Base-by-base conservation (phyloP, 2,329 filamentous ascomycete species). In the Aspergillus spinulosporus region DNA sequence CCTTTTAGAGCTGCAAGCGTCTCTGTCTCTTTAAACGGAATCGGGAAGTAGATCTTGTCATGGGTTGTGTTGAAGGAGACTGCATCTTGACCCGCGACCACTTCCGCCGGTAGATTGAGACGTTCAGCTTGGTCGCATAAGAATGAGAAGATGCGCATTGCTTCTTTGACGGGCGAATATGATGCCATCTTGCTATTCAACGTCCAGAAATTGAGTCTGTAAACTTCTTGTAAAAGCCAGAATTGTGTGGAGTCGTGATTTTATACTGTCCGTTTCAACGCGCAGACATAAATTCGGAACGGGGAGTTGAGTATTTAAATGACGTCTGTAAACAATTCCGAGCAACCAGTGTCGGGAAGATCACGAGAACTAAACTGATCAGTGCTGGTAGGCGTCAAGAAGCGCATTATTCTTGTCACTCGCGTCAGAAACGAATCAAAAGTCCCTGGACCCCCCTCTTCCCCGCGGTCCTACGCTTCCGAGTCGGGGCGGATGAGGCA, bases 1-100 rank as follows among this genome's bases (percentile, higher is more conserved):
- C 79, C 84, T 65, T 86, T 86, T 60, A 87, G 72, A 3, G 84
- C 80, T 5, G 78, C 77, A 8, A 79, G 72, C 1, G 80, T 80
- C 60, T 82, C 80, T 0, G 79, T 81, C 64, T 80, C 78, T 59
- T 82, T 82, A 60, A 81, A 77, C 0, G 80, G 79, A 57, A 74
- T 75, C 1, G 74, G 74, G 28, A 68, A 75, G 56, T 75, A 76
- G 28, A 74, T 67, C 44, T 72, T 60, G 60, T 75, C 66, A 15
- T 72, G 66, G 12, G 67, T 67, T 3, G 73, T 68, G 29, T 68
- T 69, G 56, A 76, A 76, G 1, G 65, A 66, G 21, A 76, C 71
- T 4, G 65, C 63, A 56, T 74, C 64, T 49, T 68, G 68, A 32
- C 67, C 67, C 26, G 64, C 59, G 4, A 62, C 60, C 3, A 74